Percentiles rank a stretch among this genome's conserved stretches.
Evolutionary conservation across 371 early-diverging fungal genomes (phyloP).

Genomic region (Mitosporidium daphniae): DNA sequence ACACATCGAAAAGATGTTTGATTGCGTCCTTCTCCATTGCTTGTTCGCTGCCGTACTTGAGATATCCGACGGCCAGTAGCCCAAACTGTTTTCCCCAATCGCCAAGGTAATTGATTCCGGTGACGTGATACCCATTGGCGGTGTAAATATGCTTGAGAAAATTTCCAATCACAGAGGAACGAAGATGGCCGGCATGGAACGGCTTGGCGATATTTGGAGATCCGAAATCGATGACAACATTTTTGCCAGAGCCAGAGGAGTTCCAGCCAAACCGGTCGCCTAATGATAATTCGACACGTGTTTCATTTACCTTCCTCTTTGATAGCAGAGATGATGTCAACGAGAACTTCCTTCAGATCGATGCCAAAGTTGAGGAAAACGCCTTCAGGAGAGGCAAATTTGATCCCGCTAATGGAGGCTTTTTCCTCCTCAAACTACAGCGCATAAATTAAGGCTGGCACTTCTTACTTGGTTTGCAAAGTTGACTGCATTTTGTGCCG

Average conservation of each 20-base stretch:
- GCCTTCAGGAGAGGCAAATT: conserved; percentile 22
- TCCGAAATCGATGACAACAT: conserved; percentile 56
- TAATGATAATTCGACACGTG: neutral
- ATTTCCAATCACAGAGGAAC: conserved; percentile 89
- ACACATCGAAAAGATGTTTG: conserved; percentile 66
- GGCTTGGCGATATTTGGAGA: conserved; percentile 98
- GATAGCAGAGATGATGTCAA: neutral
- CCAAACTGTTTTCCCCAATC: conserved; percentile 99
- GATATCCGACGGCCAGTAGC: conserved; percentile 63
- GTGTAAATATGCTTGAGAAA: conserved; percentile 44
- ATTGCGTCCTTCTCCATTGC: conserved; percentile 47
- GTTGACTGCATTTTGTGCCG: conserved; percentile 25
- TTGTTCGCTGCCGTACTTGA: conserved; percentile 36
- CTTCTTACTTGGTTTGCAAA: conserved; percentile 17
- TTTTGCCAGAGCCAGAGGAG: conserved; percentile 18
- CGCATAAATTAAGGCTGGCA: neutral
- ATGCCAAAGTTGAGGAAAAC: conserved; percentile 49
- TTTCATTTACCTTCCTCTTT: neutral
- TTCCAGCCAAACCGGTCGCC: conserved; percentile 18
- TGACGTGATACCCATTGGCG: conserved; percentile 44
- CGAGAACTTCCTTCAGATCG: conserved; percentile 7
- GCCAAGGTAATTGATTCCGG: conserved; percentile 87
- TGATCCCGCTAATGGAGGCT: too few relatives aligned
- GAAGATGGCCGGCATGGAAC: conserved; percentile 94
- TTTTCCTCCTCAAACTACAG: conserved; percentile 16